Conservation (phyloP, 805 yeast species). For the Ogataea nitratoaversa region DNA sequence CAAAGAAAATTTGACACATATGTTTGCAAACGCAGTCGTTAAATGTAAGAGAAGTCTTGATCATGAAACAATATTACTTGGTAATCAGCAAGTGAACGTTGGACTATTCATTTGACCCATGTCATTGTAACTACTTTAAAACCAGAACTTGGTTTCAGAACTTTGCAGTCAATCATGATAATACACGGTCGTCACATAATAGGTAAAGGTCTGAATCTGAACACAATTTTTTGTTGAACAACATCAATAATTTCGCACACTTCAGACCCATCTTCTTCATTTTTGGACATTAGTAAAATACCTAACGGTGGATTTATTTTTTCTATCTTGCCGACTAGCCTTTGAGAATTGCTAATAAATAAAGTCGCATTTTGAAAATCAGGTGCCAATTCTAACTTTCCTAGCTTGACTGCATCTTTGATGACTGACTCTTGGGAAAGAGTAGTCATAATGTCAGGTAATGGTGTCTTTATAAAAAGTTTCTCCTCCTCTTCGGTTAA, state of each 20-base stretch:
- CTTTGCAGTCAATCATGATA: too few species aligned
- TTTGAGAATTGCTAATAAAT: conserved; percentile 64
- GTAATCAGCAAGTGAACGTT: too few species aligned
- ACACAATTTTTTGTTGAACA: conserved; percentile 53
- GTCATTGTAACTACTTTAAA: too few species aligned
- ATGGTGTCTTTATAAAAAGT: conserved; percentile 32
- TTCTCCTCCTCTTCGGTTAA: conserved; percentile 32
- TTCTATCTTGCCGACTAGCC: conserved; percentile 59
- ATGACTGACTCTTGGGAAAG: conserved; percentile 2
- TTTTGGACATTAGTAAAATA: conserved; percentile 40
- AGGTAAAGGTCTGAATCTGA: conserved; percentile 69
- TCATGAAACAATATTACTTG: too few species aligned
- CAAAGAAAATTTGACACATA: too few species aligned
- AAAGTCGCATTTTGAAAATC: conserved; percentile 49
- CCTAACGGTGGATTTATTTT: conserved; percentile 64
- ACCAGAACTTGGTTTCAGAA: too few species aligned
- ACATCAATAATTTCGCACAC: conserved; percentile 52
- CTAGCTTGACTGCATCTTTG: conserved; percentile 46
- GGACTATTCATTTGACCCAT: too few species aligned
- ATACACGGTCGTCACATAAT: conserved; percentile 45
- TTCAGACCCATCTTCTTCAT: conserved; percentile 22
- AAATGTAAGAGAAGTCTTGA: too few species aligned
- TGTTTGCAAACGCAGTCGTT: too few species aligned
- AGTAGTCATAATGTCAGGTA: conserved; percentile 11
- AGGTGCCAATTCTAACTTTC: conserved; percentile 42